phyloP scores from a whole-genome alignment of 1,284 basidiomycete species.

The Ganoderma sp. region DNA sequence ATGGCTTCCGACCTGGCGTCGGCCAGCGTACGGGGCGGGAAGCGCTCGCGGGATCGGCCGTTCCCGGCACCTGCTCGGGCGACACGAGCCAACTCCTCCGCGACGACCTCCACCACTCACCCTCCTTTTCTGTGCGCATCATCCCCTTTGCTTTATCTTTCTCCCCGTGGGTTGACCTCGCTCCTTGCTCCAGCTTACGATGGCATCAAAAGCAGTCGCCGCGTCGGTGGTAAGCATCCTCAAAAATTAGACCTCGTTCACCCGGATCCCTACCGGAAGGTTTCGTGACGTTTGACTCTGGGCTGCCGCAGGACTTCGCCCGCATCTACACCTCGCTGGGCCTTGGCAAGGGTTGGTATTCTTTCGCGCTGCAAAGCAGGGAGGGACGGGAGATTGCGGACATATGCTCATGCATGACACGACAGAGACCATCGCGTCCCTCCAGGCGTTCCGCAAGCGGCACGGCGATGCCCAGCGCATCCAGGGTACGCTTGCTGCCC shows the following conservation, averaged over 20 bases:
- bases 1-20: background rate
- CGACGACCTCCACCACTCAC: constrained; percentile 33
- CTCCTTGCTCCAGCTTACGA: constrained; percentile 39
- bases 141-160: constrained; percentile 7
- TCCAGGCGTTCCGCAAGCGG: constrained; percentile 97
- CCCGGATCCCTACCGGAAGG: background rate
- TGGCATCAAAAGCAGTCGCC: constrained; percentile 84
- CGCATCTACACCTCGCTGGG: constrained; percentile 91
- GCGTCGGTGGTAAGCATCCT: constrained; percentile 70
- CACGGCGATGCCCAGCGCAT: constrained; percentile 88
- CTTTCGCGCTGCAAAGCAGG: background rate
- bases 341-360: constrained; percentile 84
- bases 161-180: constrained; percentile 13
- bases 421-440: constrained; percentile 84
- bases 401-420: constrained; percentile 16
- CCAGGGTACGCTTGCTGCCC: constrained; percentile 69
- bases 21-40: background rate
- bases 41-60: constrained; percentile 32
- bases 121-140: constrained; percentile 33
- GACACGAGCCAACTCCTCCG: constrained; percentile 26
- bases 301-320: constrained; percentile 78
- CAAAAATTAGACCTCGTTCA: constrained; percentile 13
- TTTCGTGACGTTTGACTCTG: constrained; percentile 28
- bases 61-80: constrained; percentile 34
- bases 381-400: background rate